phyloP scores from a whole-genome alignment of 495 filamentous ascomycete genomes.

The Polyplosphaeria fusca region DNA sequence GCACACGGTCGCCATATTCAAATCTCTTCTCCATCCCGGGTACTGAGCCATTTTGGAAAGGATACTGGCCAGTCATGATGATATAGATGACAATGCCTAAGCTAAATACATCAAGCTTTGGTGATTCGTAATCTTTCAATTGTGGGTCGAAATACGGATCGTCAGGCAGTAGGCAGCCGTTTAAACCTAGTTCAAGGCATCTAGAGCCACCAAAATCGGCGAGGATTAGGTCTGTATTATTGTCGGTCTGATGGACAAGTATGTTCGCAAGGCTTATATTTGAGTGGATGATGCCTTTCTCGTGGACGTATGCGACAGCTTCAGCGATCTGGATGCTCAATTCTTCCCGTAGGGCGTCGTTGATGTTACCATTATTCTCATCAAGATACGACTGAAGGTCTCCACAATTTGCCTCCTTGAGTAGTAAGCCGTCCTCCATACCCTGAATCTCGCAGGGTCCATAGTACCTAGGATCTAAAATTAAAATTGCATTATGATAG shows the following conservation, averaged over 20 bases:
- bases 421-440: conserved; percentile 2
- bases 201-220: conserved; percentile 31
- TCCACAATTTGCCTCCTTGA: conserved; percentile 1
- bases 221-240: conserved; percentile 5
- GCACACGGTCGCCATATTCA: not conserved
- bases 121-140: not conserved
- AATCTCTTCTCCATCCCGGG: not conserved
- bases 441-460: not conserved
- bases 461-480: not conserved
- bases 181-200: conserved; percentile 18
- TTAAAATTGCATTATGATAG: not conserved
- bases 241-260: conserved; percentile 13
- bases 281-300: conserved; percentile 24
- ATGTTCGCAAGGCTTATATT: conserved; percentile 21
- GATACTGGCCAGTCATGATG: conserved; percentile 5
- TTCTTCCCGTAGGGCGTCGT: conserved; percentile 1
- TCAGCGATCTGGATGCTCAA: conserved; percentile 4
- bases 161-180: not conserved
- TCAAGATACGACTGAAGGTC: conserved; percentile 5
- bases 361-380: not conserved
- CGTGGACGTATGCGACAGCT: conserved; percentile 20
- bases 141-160: conserved; percentile 4
- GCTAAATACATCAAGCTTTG: conserved; percentile 5
- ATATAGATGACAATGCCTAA: conserved; percentile 5
- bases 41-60: not conserved